Evolutionary conservation across 352 stramenopile species (phyloP).

Genomic region (Blastocystis sp.): DNA sequence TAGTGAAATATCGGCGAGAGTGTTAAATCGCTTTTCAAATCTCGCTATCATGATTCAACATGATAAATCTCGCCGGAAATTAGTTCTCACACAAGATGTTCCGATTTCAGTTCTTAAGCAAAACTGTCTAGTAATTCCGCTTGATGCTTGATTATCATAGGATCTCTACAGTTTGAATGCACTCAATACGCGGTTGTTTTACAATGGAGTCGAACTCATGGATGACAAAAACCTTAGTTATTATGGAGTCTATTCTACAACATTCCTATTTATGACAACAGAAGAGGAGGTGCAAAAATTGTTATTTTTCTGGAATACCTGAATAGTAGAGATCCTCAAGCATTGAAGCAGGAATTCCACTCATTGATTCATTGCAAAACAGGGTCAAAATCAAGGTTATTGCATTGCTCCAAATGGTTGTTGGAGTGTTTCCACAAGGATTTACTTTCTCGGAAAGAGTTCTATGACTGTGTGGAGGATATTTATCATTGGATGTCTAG

Average conservation of each 20-base stretch:
- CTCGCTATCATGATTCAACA: constrained; percentile 32
- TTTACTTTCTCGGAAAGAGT: not conserved
- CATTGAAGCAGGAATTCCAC: not conserved
- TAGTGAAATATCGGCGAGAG: not conserved
- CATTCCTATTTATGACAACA: constrained; percentile 46
- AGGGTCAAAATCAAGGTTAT: not conserved
- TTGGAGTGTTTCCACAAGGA: not conserved
- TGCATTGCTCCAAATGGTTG: constrained; percentile 1
- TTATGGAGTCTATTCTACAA: not conserved
- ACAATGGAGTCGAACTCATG: not conserved
- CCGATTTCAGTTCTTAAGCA: not conserved
- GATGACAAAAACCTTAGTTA: not conserved
- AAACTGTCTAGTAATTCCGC: not conserved
- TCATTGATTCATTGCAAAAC: not conserved
- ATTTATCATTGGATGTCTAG: not conserved
- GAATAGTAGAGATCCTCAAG: not conserved
- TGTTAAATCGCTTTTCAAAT: not conserved
- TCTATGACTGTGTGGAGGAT: not conserved
- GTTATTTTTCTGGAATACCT: not conserved
- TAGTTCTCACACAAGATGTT: not conserved
- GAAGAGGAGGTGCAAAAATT: constrained; percentile 27
- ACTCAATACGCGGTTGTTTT: not conserved
- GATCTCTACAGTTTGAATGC: not conserved
- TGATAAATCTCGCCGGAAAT: not conserved
- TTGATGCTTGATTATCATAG: not conserved